phyloP scores from a whole-genome alignment of 441 rosid genomes.

The Gossypium lobatum region DNA sequence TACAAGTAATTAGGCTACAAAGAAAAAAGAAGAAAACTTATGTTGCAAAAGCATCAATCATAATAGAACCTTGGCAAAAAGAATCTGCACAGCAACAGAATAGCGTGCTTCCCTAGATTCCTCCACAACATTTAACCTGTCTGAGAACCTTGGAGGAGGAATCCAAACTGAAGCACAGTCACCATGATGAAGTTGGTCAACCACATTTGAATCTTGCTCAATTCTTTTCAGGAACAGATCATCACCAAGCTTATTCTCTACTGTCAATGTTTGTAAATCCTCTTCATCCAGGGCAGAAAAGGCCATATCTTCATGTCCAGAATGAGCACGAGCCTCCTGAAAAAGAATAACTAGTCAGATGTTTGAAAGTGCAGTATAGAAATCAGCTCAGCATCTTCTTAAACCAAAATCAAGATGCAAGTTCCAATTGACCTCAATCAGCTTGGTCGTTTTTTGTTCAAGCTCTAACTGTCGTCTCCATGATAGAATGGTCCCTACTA shows the following conservation, averaged over 20 bases:
- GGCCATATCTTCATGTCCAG: conserved; percentile 46
- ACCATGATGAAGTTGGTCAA: conserved; percentile 57
- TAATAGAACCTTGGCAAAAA: conserved; percentile 80
- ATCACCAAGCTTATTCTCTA: conserved; percentile 90
- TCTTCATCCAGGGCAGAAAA: conserved; percentile 97
- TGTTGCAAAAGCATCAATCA: conserved; percentile 9
- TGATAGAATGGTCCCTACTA: conserved; percentile 69
- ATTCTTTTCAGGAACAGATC: conserved; percentile 75
- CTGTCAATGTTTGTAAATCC: conserved; percentile 76
- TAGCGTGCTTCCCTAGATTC: conserved; percentile 72
- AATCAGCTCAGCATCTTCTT: conserved; percentile 3
- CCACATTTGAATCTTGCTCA: conserved; percentile 52
- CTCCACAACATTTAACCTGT: conserved; percentile 77
- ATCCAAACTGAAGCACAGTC: conserved; percentile 67
- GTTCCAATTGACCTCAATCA: conserved; percentile 53
- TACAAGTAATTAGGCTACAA: background rate
- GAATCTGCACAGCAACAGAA: conserved; percentile 73
- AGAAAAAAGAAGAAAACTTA: background rate
- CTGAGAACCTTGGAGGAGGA: conserved; percentile 95
- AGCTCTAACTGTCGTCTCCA: conserved; percentile 93
- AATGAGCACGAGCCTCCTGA: conserved; percentile 56
- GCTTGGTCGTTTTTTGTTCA: conserved; percentile 74
- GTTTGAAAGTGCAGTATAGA: conserved; percentile 3
- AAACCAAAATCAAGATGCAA: conserved; percentile 11
- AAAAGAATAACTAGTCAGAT: conserved; percentile 21